Base-by-base conservation (phyloP, 225 moss, liverwort and hornwort genomes). In the Marchantia paleacea region DNA sequence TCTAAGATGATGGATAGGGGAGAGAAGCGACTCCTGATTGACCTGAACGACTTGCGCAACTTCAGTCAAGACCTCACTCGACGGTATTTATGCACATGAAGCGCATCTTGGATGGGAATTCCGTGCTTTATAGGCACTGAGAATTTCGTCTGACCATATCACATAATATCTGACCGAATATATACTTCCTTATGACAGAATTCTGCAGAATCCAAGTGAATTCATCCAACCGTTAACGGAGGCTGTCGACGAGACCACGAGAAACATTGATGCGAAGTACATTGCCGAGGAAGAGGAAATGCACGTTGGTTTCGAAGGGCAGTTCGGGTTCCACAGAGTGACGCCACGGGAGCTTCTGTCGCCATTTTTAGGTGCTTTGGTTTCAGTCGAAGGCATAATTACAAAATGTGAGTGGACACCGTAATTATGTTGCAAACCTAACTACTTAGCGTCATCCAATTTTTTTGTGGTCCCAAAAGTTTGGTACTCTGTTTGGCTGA, bases 371-470 rank as follows among this genome's bases (percentile, higher is more conserved):
- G 90, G 94, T 66, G 87, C 89, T 70, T 78, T 92, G 90, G 94
- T 94, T 50, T 91, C 88, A 49, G 94, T 94, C 39, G 91, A 94
- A 78, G 94, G 94, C 69, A 94, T 94, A 50, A 89, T 94, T 72
- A 94, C 94, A 25, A 94, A 92, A 68, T 94, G 94, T 92, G 81
- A 84, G 86, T 61, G 14, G 39, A 78, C 51, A 47, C 53, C 80
- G 7, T 10, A 57, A n/a, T 69, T n/a, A 12, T 49, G 2, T 5
- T 50, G n/a, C 18, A 19, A 70, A 49, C 31, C 19, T 16, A 48
- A 12, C 31, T 49, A 19, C 47, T 9, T 51, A 22, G 0, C 20
- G 20, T 18, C 47, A 70, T 48, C 48, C 31, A 47, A 0, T 70
- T 70, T 49, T 2, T 39, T 70, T 6, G 15, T 62, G 8, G 62